Base-by-base conservation (phyloP, 495 filamentous ascomycete species). In the Massariosphaeria phaeospora region DNA sequence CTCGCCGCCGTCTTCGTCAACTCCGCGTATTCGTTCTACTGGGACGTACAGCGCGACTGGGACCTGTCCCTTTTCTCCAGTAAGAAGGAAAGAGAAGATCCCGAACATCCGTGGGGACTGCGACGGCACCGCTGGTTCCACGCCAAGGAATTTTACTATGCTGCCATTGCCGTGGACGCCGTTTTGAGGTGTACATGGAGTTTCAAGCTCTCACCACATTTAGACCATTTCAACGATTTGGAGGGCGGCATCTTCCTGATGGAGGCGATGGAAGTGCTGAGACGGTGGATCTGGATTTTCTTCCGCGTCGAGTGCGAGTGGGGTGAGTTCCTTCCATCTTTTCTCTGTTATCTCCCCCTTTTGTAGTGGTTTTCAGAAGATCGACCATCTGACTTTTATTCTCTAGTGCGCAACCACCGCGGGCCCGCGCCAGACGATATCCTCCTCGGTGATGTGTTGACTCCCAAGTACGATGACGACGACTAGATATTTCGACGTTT, bases 1-100 rank as follows among this genome's bases (percentile, higher is more conserved):
- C 83, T 75, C 54, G 70, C 45, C 11, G 66, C 82, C 39, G 85
- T 86, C 23, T 75, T 85, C 27, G 57, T 93, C 44, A 98, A 97
- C 64, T 88, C 85, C 10, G 73, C 83, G 51, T 98, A 96, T 71
- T 90, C 87, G 29, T 96, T 96, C 76, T 98, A 91, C 75, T 98
- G 93, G 93, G 93, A 98, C 67, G 83, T 97, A 18, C 80, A 88
- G 38, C 90, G 88, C 73, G 93, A 98, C 74, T 98, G 93, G 93
- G 93, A 97, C 61, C 75, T 98, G 34, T 85, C 83, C 0, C 77
- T 97, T n/a, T 87, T 97, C 62, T 71, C 79, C 8, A 49, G 70
- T 0, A 15, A 74, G 20, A 72, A 73, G 18, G 48, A 51, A 29
- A 73, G 78, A 26, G 70, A 71, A 46, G 73, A 77, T 26, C 76